phyloP scores from a whole-genome alignment of 2,329 filamentous ascomycete genomes.

The Talaromyces atroroseus region DNA sequence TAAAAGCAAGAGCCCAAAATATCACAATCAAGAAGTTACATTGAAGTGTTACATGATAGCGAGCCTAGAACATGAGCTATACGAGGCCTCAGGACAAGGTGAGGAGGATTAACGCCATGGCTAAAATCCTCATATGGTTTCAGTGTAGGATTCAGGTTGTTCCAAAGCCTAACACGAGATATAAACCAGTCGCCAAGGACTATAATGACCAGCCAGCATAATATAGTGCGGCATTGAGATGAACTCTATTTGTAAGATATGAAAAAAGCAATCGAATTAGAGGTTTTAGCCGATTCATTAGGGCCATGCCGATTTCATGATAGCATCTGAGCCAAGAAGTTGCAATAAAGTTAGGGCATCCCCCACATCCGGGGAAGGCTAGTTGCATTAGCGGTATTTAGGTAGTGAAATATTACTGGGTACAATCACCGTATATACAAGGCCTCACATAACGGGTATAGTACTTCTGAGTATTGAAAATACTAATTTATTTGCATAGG shows the following conservation, averaged over 20 bases:
- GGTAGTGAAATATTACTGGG: too few species aligned
- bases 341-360: not conserved
- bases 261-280: not conserved
- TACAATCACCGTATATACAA: too few species aligned
- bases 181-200: too few species aligned
- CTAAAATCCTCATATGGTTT: not conserved
- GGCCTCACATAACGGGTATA: too few species aligned
- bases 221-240: not conserved
- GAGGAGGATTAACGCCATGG: too few species aligned
- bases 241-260: too few species aligned
- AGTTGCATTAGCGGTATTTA: conserved; percentile 4
- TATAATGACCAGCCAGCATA: too few species aligned
- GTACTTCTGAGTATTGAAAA: too few species aligned
- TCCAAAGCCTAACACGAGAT: too few species aligned
- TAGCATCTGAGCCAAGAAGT: not conserved
- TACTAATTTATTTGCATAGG: too few species aligned
- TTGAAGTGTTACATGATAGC: conserved; percentile 1
- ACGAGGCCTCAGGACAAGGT: too few species aligned
- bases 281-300: not conserved
- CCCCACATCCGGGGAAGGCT: not conserved
- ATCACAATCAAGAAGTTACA: not conserved
- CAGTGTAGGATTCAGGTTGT: not conserved
- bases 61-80: not conserved
- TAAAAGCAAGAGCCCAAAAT: not conserved
- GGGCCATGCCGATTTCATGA: not conserved